Base-by-base conservation (phyloP, 306 rosid species). In the Myrica gale region DNA sequence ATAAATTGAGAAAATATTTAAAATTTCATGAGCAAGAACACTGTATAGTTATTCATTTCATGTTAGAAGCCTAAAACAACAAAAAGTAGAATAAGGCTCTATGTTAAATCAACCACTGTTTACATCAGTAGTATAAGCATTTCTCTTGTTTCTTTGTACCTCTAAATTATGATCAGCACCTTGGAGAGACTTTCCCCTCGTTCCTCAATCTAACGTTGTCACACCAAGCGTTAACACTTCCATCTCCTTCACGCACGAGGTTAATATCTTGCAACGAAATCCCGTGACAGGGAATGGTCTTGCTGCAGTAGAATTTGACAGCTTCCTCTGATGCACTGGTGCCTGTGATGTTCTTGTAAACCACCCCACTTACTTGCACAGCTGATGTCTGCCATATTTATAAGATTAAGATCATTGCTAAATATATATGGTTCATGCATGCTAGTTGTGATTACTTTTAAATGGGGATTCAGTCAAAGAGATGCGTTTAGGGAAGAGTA, bases 291-390 rank as follows among this genome's bases (percentile, higher is more conserved):
- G 89, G 87, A 9, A 80, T 2, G 3, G 17, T 16, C 54, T 75
- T 76, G 88, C 92, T 90, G 82, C 96, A 92, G 3, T 88, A 74
- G 26, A 92, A 79, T 21, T 73, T 85, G 62, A 92, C 83, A 12
- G 96, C 97, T 13, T 86, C 85, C 57, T 90, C 71, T 8, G 98
- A 83, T 0, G 88, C 91, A 76, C 98, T 92, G n/a, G 98, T 89
- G 68, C 98, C 98, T 79, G 9, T 61, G 6, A 90, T 88, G 81
- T 92, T 92, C 37, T 63, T 71, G 85, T 85, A 92, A 21, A 39
- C 5, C 51, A 92, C 84, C 5, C 84, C 68, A 81, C 92, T 90
- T 58, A 92, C 26, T 78, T 82, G 51, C 67, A 92, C 94, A 5
- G 98, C 96, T 17, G 90, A 83, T 0, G 6, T 55, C 96, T 92